Evolutionary conservation across 2,329 filamentous ascomycete species (phyloP), one percentile per base, ranked within the genome.

Genomic region (Tolypocladium endophyticum): DNA sequence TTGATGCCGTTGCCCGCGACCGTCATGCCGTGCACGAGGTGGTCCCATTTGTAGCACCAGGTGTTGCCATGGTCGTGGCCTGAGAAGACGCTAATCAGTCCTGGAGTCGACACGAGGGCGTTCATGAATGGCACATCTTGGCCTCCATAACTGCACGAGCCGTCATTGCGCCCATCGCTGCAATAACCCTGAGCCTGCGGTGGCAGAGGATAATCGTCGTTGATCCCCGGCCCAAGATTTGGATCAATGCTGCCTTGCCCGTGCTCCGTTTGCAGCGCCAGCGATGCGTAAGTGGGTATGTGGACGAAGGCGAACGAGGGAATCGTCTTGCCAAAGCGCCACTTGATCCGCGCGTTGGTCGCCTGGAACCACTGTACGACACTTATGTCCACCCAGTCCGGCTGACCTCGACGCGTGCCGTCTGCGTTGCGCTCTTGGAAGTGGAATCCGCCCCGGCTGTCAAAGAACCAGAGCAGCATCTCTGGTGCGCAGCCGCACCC

Each of bases 401-500:
- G 74, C 39, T 75, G 72, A 0, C 68, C 69, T 23, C 74, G 64
- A 3, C 64, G 60, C n/a, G 66, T 64, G 18, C 71, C 65, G 52
- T 68, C 59, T 18, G 68, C 56, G 58, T 74, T 58, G 53, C 64
- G 65, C 62, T 72, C 65, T 60, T 79, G 78, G 64, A 79, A 83
- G 56, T 76, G 73, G 57, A 75, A 74, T 9, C 85, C 85, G 41
- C 86, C 86, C 20, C 81, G 77, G 59, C 78, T 82, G 66, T 90
- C 88, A 65, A 91, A 89, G 72, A 90, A 90, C 85, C 87, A 91
- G 1, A 91, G 74, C 0, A 90, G 66, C 38, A 80, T 63, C 55
- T 73, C 72, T 0, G 77, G 76, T 1, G 64, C 60, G 60, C 77
- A 79, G 3, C 60, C 59, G 16, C 61, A 60, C 4, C 65, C 60